Conservation (phyloP, 495 filamentous ascomycete species). For the Staphylotrichum tortipilum region DNA sequence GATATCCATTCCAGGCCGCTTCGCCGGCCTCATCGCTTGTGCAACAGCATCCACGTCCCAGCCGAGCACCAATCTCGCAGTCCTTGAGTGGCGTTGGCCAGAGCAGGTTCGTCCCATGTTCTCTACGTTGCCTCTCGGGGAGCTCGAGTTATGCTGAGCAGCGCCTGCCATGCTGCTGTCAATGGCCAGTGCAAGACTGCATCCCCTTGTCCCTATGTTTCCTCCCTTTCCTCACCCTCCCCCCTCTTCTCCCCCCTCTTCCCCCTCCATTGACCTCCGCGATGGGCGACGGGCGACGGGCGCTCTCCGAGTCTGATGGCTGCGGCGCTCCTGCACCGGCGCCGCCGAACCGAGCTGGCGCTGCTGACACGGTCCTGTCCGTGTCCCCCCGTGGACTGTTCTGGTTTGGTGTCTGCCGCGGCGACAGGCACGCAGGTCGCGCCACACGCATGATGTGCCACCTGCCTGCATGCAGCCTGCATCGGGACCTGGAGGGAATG, state of each 20-base stretch:
- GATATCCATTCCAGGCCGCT: too few species aligned
- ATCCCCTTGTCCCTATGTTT: too few species aligned
- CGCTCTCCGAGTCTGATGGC: too few species aligned
- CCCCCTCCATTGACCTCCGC: neutral
- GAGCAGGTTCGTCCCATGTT: neutral
- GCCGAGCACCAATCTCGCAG: constrained; percentile 1
- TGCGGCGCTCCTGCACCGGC: neutral
- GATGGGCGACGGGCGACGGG: neutral
- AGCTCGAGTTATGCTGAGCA: too few species aligned
- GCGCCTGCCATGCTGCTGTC: neutral
- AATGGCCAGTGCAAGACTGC: too few species aligned
- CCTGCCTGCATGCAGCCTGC: neutral
- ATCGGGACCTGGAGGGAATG: neutral
- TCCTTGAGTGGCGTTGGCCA: constrained; percentile 1
- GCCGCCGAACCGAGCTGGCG: neutral
- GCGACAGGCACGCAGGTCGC: neutral
- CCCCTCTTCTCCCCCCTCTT: neutral
- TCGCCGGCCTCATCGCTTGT: neutral
- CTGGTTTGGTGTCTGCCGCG: neutral
- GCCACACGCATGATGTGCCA: neutral
- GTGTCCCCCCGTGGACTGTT: neutral
- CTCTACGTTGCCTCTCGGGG: neutral
- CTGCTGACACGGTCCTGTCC: neutral
- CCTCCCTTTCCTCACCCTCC: too few species aligned
- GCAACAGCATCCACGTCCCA: neutral